Conservation (phyloP, 768 basidiomycete genomes). For the Podaxis carcinomalis region DNA sequence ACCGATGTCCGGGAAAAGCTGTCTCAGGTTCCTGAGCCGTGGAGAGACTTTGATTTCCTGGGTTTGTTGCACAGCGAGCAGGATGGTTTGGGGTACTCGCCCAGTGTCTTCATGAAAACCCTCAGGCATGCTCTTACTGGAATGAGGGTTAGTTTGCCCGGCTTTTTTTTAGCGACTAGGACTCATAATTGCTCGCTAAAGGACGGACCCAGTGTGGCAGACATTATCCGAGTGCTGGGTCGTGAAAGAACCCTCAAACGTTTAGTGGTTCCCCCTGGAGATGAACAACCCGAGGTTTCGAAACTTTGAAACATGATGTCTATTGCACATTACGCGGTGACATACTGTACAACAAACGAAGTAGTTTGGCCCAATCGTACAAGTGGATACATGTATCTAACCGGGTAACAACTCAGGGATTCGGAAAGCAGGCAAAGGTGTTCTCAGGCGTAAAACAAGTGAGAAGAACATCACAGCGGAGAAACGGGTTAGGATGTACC, state of each 20-base stretch:
- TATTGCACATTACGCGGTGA: not conserved
- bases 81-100: not conserved
- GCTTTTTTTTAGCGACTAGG: not conserved
- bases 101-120: constrained; percentile 29
- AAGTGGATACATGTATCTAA: not conserved
- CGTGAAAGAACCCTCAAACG: constrained; percentile 31
- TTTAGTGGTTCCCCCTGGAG: not conserved
- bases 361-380: not conserved
- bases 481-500: not conserved
- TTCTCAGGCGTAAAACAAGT: too few species aligned
- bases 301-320: not conserved
- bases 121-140: constrained; percentile 79
- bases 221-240: constrained; percentile 41
- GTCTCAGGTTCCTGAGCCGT: constrained; percentile 28
- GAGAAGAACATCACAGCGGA: not conserved
- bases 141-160: constrained; percentile 57
- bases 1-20: constrained; percentile 25
- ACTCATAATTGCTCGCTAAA: constrained; percentile 16
- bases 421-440: not conserved
- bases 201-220: constrained; percentile 47
- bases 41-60: not conserved
- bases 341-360: not conserved
- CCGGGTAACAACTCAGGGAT: not conserved
- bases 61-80: not conserved
- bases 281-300: not conserved